These are phyloP conservation scores for Tilletia caries DNA, from an alignment of 1,284 basidiomycete species.

Conservation along the genomic window DNA sequence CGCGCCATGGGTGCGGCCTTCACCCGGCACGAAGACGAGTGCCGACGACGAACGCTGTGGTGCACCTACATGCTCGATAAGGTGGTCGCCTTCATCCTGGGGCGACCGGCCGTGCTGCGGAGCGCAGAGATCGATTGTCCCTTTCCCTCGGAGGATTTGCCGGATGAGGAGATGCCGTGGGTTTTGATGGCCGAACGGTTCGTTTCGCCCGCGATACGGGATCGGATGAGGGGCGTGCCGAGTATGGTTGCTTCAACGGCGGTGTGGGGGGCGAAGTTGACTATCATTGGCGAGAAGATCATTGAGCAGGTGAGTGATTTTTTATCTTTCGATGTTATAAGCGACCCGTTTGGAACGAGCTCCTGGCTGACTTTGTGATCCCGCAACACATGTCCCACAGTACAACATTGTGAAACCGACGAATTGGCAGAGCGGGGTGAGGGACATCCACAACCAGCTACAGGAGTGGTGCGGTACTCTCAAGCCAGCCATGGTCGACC, in stretches of 20 bases:
- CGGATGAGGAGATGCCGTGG: conserved; percentile 35
- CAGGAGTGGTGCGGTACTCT: conserved; percentile 16
- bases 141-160: conserved; percentile 29
- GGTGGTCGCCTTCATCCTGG: conserved; percentile 31
- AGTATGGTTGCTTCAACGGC: conserved; percentile 20
- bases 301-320: conserved; percentile 21
- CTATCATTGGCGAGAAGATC: conserved; percentile 30
- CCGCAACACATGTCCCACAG: conserved; percentile 4
- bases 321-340: too few relatives aligned
- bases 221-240: not conserved
- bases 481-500: not conserved
- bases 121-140: conserved; percentile 43
- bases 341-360: too few relatives aligned
- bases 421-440: conserved; percentile 14
- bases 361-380: not conserved
- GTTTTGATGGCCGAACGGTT: conserved; percentile 25
- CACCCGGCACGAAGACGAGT: conserved; percentile 34
- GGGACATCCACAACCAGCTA: conserved; percentile 15
- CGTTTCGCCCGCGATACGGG: not conserved
- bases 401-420: conserved; percentile 30
- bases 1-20: conserved; percentile 28
- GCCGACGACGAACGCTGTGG: conserved; percentile 34
- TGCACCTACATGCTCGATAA: conserved; percentile 39
- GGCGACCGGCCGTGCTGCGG: conserved; percentile 34
- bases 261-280: conserved; percentile 27